Conservation (phyloP, 768 basidiomycete genomes). For the Kockovaella imperatae region DNA sequence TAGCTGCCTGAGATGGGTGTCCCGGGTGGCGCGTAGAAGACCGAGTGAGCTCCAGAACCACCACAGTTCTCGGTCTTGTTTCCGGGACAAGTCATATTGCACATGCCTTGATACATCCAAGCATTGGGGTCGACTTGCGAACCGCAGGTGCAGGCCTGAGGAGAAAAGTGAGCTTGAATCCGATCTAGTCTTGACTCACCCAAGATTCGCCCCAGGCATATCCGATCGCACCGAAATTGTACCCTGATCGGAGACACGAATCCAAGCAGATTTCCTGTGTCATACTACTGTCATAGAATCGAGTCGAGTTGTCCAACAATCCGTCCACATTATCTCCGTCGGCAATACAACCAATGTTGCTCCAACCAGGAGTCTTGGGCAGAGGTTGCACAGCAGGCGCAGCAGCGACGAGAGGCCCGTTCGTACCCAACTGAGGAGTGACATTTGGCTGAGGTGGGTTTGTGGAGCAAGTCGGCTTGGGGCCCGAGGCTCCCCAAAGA, state of each 20-base stretch:
- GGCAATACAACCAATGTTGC: conserved; percentile 24
- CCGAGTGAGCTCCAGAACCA: conserved; percentile 12
- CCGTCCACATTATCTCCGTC: no score
- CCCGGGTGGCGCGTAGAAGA: conserved; percentile 15
- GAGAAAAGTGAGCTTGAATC: no score
- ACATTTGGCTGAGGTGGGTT: conserved; percentile 18
- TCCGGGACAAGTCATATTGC: conserved; percentile 21
- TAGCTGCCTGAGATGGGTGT: conserved; percentile 6
- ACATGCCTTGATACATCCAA: conserved; percentile 4
- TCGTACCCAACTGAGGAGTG: conserved; percentile 17
- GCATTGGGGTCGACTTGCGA: conserved; percentile 5
- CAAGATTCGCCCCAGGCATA: no score
- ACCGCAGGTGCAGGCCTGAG: conserved; percentile 20
- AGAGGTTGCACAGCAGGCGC: conserved; percentile 9
- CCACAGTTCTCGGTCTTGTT: conserved; percentile 24
- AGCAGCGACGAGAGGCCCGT: conserved; percentile 23
- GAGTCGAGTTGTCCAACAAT: no score
- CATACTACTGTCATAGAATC: no score
- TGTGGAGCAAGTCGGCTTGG: conserved; percentile 34
- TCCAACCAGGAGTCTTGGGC: conserved; percentile 28
- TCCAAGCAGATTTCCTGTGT: no score
- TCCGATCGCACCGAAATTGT: no score
- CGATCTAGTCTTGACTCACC: no score
- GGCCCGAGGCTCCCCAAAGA: conserved; percentile 24
- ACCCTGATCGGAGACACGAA: no score